Evolutionary conservation across 345 rosid species (phyloP).

Genomic region (Syzygium aqueum): DNA sequence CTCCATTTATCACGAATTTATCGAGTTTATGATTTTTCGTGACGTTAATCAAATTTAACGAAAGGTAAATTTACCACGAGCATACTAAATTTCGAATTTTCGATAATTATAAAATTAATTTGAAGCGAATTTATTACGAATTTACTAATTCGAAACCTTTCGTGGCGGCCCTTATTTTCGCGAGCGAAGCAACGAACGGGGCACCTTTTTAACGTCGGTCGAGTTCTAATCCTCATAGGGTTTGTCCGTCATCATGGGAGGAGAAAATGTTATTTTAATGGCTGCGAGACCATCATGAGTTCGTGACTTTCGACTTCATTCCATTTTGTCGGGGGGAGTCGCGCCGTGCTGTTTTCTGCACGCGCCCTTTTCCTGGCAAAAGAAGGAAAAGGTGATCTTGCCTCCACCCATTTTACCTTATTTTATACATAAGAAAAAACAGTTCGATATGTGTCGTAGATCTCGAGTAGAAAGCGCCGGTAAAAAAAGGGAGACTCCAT

Average conservation of each 20-base stretch:
- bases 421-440: no score
- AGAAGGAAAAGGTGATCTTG: not conserved
- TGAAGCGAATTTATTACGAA: fast-evolving
- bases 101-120: no score
- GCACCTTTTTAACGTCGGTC: not conserved
- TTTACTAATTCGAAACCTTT: no score
- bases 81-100: no score
- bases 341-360: not conserved
- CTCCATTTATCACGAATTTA: fast-evolving
- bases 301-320: not conserved
- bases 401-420: not conserved
- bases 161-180: no score
- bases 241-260: not conserved
- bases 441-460: not conserved
- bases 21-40: fast-evolving
- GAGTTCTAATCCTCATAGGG: not conserved
- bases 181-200: not conserved
- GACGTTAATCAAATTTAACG: no score
- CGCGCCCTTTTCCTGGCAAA: not conserved
- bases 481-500: not conserved
- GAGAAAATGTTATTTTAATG: not conserved
- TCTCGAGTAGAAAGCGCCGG: not conserved
- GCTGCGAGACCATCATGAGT: not conserved
- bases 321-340: not conserved
- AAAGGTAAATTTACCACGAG: no score